Evolutionary conservation across 129 eudicot species (phyloP), one percentile per base, ranked within the genome.

Genomic region (Helichrysum umbraculigerum): DNA sequence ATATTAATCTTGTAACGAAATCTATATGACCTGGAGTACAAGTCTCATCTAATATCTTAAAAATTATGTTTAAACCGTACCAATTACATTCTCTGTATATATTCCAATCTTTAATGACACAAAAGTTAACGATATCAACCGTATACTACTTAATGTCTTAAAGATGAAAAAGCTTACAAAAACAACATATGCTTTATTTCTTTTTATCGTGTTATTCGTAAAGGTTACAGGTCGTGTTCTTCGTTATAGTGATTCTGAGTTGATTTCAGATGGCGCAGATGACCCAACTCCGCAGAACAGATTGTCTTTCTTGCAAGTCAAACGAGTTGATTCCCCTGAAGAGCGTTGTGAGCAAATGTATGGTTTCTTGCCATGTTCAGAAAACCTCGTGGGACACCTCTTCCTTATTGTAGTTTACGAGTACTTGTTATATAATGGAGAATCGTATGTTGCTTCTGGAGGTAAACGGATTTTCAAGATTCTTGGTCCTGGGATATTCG

Each of bases 401-500:
- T 93, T 90, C 66, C 87, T 90, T 28, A 86, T 90, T 66, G 10
- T 88, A 64, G 92, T 93, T 56, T 93, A 90, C 35, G 89, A 90
- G 81, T 93, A 79, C 76, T 85, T 93, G 32, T 47, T 90, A 76
- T 86, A 80, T 54, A 82, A 83, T 3, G 98, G 92, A 14, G 96
- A 88, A 64, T 83, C 88, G 1, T 86, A 86, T 33, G 87, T 90
- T 16, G 84, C 87, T 22, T 71, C 85, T 4, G 98, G 98, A 39
- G 91, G 96, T 34, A 86, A 88, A 73, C 81, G 83, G 62, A 76
- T 93, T 41, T 87, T 93, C 79, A 85, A 85, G 75, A 93, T 93
- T 77, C 86, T 93, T 73, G 98, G 98, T 16, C 93, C 98, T 3
- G 96, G 98, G 17, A 76, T 89, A 35, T 88, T 92, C 14, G 98